Evolutionary conservation across 495 filamentous ascomycete genomes (phyloP).

Genomic region (Penicillium steckii): DNA sequence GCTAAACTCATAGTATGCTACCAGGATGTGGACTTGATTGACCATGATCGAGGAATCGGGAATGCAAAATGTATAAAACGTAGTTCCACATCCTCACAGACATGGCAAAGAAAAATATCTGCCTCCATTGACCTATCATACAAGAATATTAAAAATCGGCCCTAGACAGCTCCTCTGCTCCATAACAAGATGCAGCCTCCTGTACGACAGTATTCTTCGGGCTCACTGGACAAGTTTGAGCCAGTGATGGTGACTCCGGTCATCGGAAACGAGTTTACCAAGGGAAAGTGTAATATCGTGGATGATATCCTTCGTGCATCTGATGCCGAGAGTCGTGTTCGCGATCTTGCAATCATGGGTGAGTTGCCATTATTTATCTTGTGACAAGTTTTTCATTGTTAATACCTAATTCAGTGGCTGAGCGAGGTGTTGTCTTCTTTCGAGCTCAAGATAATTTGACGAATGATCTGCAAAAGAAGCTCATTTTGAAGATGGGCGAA

Average conservation of each 20-base stretch:
- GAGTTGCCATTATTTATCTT: conserved; percentile 10
- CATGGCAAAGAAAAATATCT: too few relatives aligned
- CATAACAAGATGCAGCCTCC: conserved; percentile 1
- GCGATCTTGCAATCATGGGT: conserved; percentile 57
- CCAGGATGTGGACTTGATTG: too few relatives aligned
- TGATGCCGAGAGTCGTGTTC: conserved; percentile 55
- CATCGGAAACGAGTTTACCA: conserved; percentile 57
- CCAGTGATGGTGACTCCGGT: conserved; percentile 26
- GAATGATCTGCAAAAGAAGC: conserved; percentile 60
- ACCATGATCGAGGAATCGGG: too few relatives aligned
- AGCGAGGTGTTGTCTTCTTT: conserved; percentile 75
- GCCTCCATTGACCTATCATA: too few relatives aligned
- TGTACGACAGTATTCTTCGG: conserved; percentile 20
- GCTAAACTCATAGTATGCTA: too few relatives aligned
- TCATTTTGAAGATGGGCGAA: conserved; percentile 56
- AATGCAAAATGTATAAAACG: too few relatives aligned
- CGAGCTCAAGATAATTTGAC: conserved; percentile 60
- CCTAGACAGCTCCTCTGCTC: neutral
- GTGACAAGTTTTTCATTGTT: neutral
- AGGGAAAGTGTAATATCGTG: conserved; percentile 44
- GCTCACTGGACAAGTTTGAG: conserved; percentile 34
- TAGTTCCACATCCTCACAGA: too few relatives aligned
- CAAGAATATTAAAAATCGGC: too few relatives aligned
- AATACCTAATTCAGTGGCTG: conserved; percentile 50
- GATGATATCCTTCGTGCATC: conserved; percentile 49